Percentiles rank a stretch among this genome's conserved stretches.
These are phyloP conservation scores for Biscogniauxia sp. DNA, from an alignment of 2,329 filamentous ascomycete genomes.

Conservation along the genomic window DNA sequence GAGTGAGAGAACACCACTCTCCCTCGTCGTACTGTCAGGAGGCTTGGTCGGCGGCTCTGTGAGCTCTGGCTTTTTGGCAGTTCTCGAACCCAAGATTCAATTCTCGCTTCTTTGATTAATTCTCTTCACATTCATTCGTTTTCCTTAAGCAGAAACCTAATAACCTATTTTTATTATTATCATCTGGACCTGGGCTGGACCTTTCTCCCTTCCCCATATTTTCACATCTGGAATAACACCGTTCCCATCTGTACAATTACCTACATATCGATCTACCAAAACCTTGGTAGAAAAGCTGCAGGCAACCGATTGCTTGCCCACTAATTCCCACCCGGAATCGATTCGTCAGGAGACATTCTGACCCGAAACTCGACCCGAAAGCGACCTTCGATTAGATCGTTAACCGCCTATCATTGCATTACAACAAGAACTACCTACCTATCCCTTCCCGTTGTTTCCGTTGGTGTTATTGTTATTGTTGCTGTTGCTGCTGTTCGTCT, in stretches of 20 bases:
- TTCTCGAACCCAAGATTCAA: background rate
- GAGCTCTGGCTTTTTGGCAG: background rate
- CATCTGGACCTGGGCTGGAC: constrained; percentile 14
- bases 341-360: constrained; percentile 21
- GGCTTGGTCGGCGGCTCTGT: background rate
- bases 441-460: background rate
- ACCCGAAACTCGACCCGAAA: constrained; percentile 17
- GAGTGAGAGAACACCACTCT: background rate
- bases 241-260: background rate
- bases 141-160: background rate
- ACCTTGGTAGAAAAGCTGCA: constrained; percentile 15
- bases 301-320: constrained; percentile 12
- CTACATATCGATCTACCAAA: background rate
- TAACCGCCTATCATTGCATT: constrained; percentile 9
- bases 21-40: background rate
- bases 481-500: constrained; percentile 1
- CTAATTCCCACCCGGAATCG: constrained; percentile 13
- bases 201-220: background rate
- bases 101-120: constrained; percentile 5
- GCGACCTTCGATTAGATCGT: constrained; percentile 8
- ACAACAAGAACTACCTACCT: constrained; percentile 3
- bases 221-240: background rate
- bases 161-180: background rate
- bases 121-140: constrained; percentile 5
- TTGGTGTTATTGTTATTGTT: background rate